These are phyloP conservation scores for Fusarium buxicola DNA, from an alignment of 2,329 filamentous ascomycete genomes.

Conservation along the genomic window DNA sequence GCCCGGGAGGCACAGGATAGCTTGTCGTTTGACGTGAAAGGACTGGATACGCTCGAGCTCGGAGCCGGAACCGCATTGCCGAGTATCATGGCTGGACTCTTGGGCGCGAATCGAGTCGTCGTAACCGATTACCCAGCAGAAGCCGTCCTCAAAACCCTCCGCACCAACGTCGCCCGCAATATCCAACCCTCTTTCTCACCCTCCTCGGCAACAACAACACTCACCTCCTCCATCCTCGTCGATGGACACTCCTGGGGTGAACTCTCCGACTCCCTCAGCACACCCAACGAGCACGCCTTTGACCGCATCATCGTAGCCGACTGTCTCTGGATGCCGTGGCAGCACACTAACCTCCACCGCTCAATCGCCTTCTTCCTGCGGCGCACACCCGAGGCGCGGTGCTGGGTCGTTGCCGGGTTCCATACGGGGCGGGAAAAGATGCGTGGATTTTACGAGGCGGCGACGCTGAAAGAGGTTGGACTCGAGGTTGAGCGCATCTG, in stretches of 20 bases:
- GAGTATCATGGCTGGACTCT: slow-evolving; percentile 60
- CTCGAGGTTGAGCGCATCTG: slow-evolving; percentile 73
- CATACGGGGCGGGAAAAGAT: slow-evolving; percentile 77
- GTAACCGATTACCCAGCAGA: slow-evolving; percentile 77
- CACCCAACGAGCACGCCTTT: slow-evolving; percentile 55
- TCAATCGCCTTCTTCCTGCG: slow-evolving; percentile 73
- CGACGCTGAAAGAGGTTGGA: slow-evolving; percentile 58
- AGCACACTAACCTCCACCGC: slow-evolving; percentile 73
- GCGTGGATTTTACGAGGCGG: slow-evolving; percentile 70
- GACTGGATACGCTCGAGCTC: slow-evolving; percentile 69
- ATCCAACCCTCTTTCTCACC: slow-evolving; percentile 52
- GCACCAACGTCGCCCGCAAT: slow-evolving; percentile 67
- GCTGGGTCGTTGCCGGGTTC: slow-evolving; percentile 77
- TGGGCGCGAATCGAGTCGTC: slow-evolving; percentile 63
- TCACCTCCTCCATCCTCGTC: slow-evolving; percentile 54
- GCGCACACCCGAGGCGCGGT: slow-evolving; percentile 57
- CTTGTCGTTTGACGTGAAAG: slow-evolving; percentile 60
- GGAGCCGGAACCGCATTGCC: slow-evolving; percentile 73
- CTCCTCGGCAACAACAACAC: slow-evolving; percentile 29
- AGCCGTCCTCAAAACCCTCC: slow-evolving; percentile 68
- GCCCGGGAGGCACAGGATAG: slow-evolving; percentile 18
- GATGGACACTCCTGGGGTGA: slow-evolving; percentile 75
- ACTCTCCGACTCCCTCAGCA: slow-evolving; percentile 50
- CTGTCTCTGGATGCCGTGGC: slow-evolving; percentile 80
- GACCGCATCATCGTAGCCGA: slow-evolving; percentile 76